Base-by-base conservation (phyloP, 257 asterid species). In the Cordia subcordata region DNA sequence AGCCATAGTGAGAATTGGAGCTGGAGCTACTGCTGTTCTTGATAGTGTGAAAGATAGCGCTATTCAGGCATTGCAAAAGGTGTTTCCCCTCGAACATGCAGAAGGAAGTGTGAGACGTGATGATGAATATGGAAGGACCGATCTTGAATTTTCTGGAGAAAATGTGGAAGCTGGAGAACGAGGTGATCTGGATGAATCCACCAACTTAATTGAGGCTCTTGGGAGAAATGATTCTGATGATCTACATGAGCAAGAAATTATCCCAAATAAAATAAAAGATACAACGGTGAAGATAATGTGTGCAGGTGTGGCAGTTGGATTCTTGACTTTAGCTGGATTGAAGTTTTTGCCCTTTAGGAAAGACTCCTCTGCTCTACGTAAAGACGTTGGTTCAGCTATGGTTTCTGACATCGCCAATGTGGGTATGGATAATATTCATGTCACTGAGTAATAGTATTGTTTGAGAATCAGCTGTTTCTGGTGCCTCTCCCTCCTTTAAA, bases 11-110 rank as follows among this genome's bases (percentile, higher is more conserved):
- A 85, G 80, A 75, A 81, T 93, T 64, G 99, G 99, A 59, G 97
- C 94, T 5, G 92, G 79, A 75, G 99, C 97, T 59, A 82, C 95
- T 64, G 99, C 99, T 58, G 99, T 86, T 76, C 89, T 93, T 58
- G 99, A 85, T 59, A 81, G 78, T 70, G 99, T 89, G 65, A 93
- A 87, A 79, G 76, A 60, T 52, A 83, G 85, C 66, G 96, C 99
- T 4, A 73, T 93, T 77, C 88, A 87, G 79, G 95, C 95, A 45
- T 76, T 93, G 67, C 87, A 64, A 75, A 89, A 83, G 72, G 97
- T 93, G 46, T 89, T 93, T 71, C 96, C 99, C 38, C 72, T 68
- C 63, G 77, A 82, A 61, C 72, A 69, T 37, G 77, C 78, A 61
- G 87, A 78, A 67, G 78, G 74, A 60, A 83, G 69, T 39, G 68